phyloP scores from a whole-genome alignment of 108 stramenopile genomes.

The Poteriospumella lacustris region DNA sequence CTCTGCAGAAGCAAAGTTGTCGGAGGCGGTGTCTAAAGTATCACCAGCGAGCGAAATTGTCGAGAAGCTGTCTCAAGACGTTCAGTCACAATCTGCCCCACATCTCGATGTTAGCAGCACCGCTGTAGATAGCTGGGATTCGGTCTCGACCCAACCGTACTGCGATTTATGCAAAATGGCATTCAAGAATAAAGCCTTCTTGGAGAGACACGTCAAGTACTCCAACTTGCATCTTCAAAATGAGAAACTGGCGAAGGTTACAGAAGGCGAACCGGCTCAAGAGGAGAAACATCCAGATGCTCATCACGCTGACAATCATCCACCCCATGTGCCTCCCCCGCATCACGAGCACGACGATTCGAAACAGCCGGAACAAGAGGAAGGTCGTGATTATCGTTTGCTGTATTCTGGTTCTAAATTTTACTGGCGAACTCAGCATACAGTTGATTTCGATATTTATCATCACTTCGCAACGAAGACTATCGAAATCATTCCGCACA shows the following conservation, averaged over 20 bases:
- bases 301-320: no score
- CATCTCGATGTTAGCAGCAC: no score
- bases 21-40: no score
- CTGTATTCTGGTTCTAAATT: slow-evolving; percentile 18
- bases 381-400: neutral
- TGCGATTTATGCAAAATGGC: slow-evolving; percentile 5
- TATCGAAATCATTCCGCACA: neutral
- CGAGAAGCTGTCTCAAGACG: no score
- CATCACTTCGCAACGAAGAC: neutral
- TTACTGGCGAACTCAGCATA: neutral
- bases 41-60: no score
- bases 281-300: no score
- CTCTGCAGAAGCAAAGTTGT: no score
- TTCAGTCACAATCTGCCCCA: no score
- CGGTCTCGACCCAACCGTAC: neutral
- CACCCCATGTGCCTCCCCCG: no score
- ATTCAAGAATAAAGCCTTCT: neutral
- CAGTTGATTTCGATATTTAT: slow-evolving; percentile 15
- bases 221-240: neutral
- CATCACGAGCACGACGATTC: no score
- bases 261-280: no score
- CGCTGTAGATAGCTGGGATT: slow-evolving; percentile 10
- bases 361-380: neutral
- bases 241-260: no score
- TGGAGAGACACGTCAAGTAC: neutral